Evolutionary conservation across 257 asterid species (phyloP), one percentile per base, ranked within the genome.

Genomic region (Rubia yunnanensis): DNA sequence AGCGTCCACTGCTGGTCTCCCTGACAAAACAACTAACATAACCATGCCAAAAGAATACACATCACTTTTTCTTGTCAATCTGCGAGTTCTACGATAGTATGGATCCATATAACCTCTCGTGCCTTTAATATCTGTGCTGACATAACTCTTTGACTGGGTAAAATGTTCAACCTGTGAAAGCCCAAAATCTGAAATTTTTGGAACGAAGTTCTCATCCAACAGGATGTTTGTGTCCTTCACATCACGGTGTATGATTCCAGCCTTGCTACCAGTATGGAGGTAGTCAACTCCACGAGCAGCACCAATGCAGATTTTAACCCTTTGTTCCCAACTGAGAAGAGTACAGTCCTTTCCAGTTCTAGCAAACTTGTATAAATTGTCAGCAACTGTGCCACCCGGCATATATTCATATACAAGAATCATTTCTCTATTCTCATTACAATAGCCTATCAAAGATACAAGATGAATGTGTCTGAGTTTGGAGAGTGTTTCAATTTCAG

Each of bases 181-280:
- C 62, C 73, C 73, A 11, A 70, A 60, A 35, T 70, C 73, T 60
- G 73, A 41, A 24, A 70, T 61, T 39, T 70, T 60, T 15, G 73
- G 62, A 0, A n/a, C 11, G 4, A 46, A 22, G 11, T 58, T 49
- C 27, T 60, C 62, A 22, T 70, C 73, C 68, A 70, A 14, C 7
- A 70, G 20, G 60, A 70, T 60, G 28, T 70, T 70, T 44, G 68
- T 31, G 52, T 60, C 73, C 28, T 70, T 70, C 20, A 70, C 68
- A 18, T 69, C 73, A 10, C 73, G 59, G 30, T 69, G 73, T 32
- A 69, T 60, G 14, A 69, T 66, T 46, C 68, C 73, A 35, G 1
- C 0, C 10, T 46, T 49, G 3, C 60, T 13, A 0, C 73, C 72
- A 15, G 72, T 26, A n/a, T 68, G 72, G 32, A 57, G 72, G 41